phyloP scores from a whole-genome alignment of 768 basidiomycete species.

The Lactarius evosmus region DNA sequence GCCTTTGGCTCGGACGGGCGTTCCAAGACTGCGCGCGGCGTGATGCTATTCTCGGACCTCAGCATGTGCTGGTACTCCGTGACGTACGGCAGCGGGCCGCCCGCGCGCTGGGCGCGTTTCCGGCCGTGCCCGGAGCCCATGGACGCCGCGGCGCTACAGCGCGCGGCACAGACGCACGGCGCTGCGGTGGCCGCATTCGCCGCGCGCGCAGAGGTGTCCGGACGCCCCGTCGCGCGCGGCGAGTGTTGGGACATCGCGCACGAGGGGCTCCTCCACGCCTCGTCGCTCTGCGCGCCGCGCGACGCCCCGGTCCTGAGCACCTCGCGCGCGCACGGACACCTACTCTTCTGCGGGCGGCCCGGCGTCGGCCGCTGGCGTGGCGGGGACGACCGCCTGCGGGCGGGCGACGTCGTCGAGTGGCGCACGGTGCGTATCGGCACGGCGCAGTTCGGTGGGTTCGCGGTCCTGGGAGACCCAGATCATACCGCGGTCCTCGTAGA shows the following conservation, averaged over 20 bases:
- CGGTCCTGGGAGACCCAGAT: slow-evolving; percentile 49
- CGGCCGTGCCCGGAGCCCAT: slow-evolving; percentile 40
- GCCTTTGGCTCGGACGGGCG: slow-evolving; percentile 34
- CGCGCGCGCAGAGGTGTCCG: slow-evolving; percentile 42
- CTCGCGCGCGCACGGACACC: slow-evolving; percentile 52
- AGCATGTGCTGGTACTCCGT: slow-evolving; percentile 49
- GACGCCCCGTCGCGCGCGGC: slow-evolving; percentile 47
- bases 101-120: slow-evolving; percentile 40
- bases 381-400: slow-evolving; percentile 48
- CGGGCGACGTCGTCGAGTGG: slow-evolving; percentile 59
- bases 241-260: slow-evolving; percentile 59
- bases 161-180: slow-evolving; percentile 48
- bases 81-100: slow-evolving; percentile 36
- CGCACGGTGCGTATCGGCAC: slow-evolving; percentile 34
- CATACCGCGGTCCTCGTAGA: slow-evolving; percentile 51
- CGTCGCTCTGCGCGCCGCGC: slow-evolving; percentile 39
- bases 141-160: slow-evolving; percentile 37
- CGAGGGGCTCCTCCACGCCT: slow-evolving; percentile 46
- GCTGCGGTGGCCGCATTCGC: slow-evolving; percentile 48
- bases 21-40: slow-evolving; percentile 37
- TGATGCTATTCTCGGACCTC: slow-evolving; percentile 47
- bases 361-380: slow-evolving; percentile 46
- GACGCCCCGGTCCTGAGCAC: slow-evolving; percentile 48
- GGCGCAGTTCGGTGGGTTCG: slow-evolving; percentile 24
- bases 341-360: slow-evolving; percentile 46